A percentile compares a stretch with the other conserved stretches of the same genome.
Evolutionary conservation across 2,329 filamentous ascomycete genomes (phyloP).

Genomic region (Claviceps sp.): DNA sequence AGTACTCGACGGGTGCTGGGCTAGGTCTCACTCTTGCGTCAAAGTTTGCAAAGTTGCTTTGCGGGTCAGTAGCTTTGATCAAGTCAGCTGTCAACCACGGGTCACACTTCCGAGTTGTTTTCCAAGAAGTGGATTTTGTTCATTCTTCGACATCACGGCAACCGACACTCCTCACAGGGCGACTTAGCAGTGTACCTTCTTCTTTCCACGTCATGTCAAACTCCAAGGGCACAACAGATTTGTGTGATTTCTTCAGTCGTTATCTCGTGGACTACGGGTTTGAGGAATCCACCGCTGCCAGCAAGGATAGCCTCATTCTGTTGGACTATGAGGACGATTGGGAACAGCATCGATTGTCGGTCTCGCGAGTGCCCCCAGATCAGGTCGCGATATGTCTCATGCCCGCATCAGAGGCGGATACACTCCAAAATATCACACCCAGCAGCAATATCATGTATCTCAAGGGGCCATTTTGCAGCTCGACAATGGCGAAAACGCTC

Average conservation of each 20-base stretch:
- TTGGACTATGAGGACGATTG: neutral
- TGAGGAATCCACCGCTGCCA: neutral
- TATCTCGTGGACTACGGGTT: slow-evolving; percentile 3
- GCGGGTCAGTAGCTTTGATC: slow-evolving; percentile 24
- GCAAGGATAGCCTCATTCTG: neutral
- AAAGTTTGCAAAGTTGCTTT: slow-evolving; percentile 26
- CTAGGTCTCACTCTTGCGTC: slow-evolving; percentile 25
- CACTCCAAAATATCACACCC: neutral
- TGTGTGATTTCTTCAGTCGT: neutral
- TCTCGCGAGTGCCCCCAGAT: neutral
- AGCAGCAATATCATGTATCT: neutral
- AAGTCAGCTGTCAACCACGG: slow-evolving; percentile 3
- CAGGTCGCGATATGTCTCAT: neutral
- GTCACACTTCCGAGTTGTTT: neutral
- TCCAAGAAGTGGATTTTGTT: neutral
- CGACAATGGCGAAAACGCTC: neutral
- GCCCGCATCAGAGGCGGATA: neutral
- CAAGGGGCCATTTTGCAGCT: neutral
- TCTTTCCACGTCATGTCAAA: neutral
- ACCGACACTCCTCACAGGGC: neutral
- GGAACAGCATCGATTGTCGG: neutral
- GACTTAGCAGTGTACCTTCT: neutral
- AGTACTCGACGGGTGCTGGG: slow-evolving; percentile 21
- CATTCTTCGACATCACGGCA: neutral
- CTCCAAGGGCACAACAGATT: neutral